phyloP scores from a whole-genome alignment of 768 basidiomycete species.

The Boletales sp. region DNA sequence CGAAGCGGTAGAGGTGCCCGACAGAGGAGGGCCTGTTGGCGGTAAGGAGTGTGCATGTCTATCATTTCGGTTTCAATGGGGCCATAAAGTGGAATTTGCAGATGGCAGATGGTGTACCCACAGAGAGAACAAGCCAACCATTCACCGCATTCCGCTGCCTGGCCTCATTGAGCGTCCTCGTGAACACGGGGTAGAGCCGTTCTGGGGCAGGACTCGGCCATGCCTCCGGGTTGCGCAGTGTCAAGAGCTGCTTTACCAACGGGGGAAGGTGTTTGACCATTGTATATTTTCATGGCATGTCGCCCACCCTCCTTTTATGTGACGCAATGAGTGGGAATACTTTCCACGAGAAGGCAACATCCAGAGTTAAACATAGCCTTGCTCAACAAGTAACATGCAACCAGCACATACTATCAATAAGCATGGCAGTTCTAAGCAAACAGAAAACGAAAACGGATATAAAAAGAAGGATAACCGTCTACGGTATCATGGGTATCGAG shows the following conservation, averaged over 20 bases:
- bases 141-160: constrained; percentile 60
- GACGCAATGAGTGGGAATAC: constrained; percentile 5
- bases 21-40: constrained; percentile 77
- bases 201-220: constrained; percentile 53
- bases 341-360: no score
- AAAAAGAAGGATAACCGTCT: constrained; percentile 5
- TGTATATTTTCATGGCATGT: not conserved
- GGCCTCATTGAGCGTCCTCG: constrained; percentile 64
- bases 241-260: constrained; percentile 67
- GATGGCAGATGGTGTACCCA: constrained; percentile 32
- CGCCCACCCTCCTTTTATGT: constrained; percentile 4
- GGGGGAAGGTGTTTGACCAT: constrained; percentile 53
- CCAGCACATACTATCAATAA: constrained; percentile 17
- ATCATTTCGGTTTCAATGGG: constrained; percentile 30
- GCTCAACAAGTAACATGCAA: constrained; percentile 26
- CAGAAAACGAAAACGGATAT: not conserved
- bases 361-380: constrained; percentile 1
- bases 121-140: constrained; percentile 80
- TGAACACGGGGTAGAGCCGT: constrained; percentile 53
- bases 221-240: constrained; percentile 60
- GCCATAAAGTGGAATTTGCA: constrained; percentile 8
- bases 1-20: constrained; percentile 78
- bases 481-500: constrained; percentile 18
- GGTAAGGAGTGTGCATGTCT: constrained; percentile 84
- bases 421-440: not conserved